Conservation (phyloP, 352 stramenopile species). For the Globisporangium recalcitrans region DNA sequence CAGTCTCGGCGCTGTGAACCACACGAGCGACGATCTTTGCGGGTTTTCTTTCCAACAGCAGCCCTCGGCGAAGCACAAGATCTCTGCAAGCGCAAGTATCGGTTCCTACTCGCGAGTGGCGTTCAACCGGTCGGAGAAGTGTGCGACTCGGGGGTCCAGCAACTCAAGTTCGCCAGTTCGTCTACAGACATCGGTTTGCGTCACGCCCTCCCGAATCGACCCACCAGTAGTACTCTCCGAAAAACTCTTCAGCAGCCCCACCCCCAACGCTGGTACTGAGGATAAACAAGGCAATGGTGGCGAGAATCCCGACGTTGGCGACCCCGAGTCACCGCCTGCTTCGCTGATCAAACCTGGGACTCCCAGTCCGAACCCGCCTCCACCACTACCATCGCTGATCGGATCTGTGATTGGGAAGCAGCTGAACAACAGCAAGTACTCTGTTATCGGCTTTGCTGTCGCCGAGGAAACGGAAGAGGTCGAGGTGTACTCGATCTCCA, state of each 20-base stretch:
- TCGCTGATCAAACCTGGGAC: not conserved
- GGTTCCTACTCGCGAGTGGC: not conserved
- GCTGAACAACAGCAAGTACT: slow-evolving; percentile 8
- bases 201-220: not conserved
- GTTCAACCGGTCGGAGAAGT: slow-evolving; percentile 10
- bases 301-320: not conserved
- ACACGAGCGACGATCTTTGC: not conserved
- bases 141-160: not conserved
- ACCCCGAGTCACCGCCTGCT: not conserved
- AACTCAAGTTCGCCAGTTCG: not conserved
- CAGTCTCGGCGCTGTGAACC: slow-evolving; percentile 8
- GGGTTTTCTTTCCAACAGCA: not conserved
- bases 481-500: slow-evolving; percentile 18
- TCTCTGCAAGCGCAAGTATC: not conserved
- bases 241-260: too few relatives aligned
- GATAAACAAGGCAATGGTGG: too few relatives aligned
- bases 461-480: not conserved
- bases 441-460: slow-evolving; percentile 12
- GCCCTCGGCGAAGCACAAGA: not conserved
- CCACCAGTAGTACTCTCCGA: not conserved
- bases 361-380: not conserved
- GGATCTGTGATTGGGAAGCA: slow-evolving; percentile 7
- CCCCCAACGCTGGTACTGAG: too few relatives aligned
- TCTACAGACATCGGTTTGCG: not conserved
- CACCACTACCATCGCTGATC: not conserved